These are phyloP conservation scores for Dysphania ambrosioides DNA, from an alignment of 148 eudicot species.

Conservation along the genomic window DNA sequence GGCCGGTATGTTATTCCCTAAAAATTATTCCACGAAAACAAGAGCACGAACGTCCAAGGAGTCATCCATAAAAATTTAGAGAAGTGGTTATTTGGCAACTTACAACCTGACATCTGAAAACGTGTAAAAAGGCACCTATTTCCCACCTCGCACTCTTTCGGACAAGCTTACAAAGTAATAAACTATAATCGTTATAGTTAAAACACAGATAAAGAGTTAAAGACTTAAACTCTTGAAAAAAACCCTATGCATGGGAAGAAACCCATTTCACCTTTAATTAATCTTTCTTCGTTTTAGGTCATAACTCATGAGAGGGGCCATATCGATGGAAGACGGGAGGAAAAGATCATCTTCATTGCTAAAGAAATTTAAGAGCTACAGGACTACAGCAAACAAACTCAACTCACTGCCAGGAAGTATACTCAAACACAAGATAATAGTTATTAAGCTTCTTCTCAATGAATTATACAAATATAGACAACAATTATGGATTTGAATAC, in stretches of 20 bases:
- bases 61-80: background rate
- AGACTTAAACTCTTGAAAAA: background rate
- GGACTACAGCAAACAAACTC: background rate
- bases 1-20: background rate
- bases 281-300: background rate
- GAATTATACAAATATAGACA: background rate
- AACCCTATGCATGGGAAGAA: background rate
- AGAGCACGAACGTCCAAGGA: conserved; percentile 2
- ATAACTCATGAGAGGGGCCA: background rate
- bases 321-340: background rate
- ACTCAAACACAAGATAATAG: background rate
- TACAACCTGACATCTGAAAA: background rate
- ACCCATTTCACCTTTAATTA: background rate
- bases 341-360: background rate
- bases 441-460: background rate
- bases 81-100: background rate
- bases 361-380: background rate
- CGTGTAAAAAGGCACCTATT: background rate
- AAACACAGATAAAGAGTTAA: background rate
- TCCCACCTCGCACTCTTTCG: background rate
- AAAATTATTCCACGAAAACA: background rate
- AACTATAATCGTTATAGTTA: background rate
- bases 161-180: background rate
- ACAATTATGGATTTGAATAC: background rate
- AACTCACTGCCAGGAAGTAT: background rate